phyloP scores from a whole-genome alignment of 768 basidiomycete species.

The Pleurotus ostreatus region DNA sequence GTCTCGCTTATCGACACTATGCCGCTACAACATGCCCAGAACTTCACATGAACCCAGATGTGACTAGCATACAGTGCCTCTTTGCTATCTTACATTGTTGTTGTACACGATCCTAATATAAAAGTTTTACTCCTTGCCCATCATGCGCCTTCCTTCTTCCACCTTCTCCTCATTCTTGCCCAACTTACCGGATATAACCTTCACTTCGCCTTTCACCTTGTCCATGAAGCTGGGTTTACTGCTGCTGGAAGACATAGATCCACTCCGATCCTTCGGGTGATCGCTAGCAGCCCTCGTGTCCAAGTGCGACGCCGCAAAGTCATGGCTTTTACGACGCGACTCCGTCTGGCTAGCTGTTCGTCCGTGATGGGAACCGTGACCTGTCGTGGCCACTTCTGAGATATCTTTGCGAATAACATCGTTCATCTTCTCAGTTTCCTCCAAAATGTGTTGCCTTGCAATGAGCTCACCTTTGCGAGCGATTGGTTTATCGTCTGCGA shows the following conservation, averaged over 20 bases:
- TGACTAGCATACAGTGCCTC: too few relatives aligned
- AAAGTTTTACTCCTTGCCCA: constrained; percentile 10
- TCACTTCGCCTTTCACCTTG: constrained; percentile 37
- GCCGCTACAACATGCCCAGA: too few relatives aligned
- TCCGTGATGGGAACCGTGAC: not conserved
- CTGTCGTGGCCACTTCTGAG: not conserved
- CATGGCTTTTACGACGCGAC: too few relatives aligned
- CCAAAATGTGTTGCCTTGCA: not conserved
- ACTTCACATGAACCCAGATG: too few relatives aligned
- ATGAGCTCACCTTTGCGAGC: not conserved
- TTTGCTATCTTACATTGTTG: too few relatives aligned
- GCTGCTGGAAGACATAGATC: constrained; percentile 2
- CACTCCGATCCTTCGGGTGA: not conserved
- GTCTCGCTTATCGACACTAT: too few relatives aligned
- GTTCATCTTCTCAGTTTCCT: constrained; percentile 5
- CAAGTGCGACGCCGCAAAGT: too few relatives aligned
- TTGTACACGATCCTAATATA: too few relatives aligned
- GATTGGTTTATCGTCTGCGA: not conserved
- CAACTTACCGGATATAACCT: constrained; percentile 33
- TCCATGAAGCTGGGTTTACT: constrained; percentile 26
- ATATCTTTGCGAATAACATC: not conserved
- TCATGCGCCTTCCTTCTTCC: constrained; percentile 31
- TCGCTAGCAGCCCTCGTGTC: not conserved
- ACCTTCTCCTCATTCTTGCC: constrained; percentile 30
- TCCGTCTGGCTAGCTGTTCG: not conserved